Evolutionary conservation across 805 yeast genomes (phyloP).

Genomic region (Candida alai): DNA sequence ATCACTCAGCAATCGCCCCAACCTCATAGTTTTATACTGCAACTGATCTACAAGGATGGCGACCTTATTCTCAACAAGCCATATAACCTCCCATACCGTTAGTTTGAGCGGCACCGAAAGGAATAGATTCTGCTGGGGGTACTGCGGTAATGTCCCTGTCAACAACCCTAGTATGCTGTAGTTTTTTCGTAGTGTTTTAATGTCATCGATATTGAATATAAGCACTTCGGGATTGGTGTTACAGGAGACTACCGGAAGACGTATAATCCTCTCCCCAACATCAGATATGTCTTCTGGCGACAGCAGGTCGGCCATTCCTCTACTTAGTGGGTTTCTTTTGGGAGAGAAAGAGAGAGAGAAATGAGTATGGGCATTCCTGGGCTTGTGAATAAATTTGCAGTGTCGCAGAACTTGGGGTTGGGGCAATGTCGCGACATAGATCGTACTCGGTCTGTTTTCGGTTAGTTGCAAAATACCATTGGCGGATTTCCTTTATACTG

Average conservation of each 20-base stretch:
- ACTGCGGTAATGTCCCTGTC: conserved; percentile 77
- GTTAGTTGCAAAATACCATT: too few species aligned
- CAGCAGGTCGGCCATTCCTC: too few species aligned
- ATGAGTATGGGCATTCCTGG: too few species aligned
- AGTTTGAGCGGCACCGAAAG: conserved; percentile 78
- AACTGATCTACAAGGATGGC: conserved; percentile 44
- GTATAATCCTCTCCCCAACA: too few species aligned
- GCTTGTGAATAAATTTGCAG: too few species aligned
- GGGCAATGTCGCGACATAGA: too few species aligned
- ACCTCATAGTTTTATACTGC: conserved; percentile 13
- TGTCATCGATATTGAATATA: conserved; percentile 54
- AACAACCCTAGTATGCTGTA: conserved; percentile 73
- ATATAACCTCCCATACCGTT: conserved; percentile 67
- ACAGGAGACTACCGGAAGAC: conserved; percentile 9
- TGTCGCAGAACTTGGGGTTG: too few species aligned
- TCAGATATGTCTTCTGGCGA: too few species aligned
- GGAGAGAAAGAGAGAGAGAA: too few species aligned
- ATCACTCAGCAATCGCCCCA: conserved; percentile 7
- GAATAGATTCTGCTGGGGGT: conserved; percentile 93
- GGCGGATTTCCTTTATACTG: too few species aligned
- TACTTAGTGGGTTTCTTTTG: too few species aligned
- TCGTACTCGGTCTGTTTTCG: too few species aligned
- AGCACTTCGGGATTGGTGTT: conserved; percentile 34
- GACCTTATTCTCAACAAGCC: conserved; percentile 47
- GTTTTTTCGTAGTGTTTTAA: conserved; percentile 48